Evolutionary conservation across 1,284 basidiomycete genomes (phyloP).

Genomic region (Meripilus lineatus): DNA sequence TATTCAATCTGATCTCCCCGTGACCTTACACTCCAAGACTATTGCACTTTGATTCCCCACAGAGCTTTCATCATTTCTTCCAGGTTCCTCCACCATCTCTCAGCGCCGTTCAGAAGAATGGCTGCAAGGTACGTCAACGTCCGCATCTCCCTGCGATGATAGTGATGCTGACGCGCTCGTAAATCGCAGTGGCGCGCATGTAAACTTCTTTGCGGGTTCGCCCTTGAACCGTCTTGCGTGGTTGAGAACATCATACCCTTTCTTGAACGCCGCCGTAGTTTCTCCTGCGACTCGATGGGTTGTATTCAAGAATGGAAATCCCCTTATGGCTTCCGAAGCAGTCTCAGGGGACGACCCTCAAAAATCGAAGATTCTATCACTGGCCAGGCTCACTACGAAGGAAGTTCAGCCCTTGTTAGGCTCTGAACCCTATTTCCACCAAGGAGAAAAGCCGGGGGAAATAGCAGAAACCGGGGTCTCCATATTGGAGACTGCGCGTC

Average conservation of each 20-base stretch:
- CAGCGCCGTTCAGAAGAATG: too few relatives aligned
- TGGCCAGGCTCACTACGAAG: slow-evolving; percentile 51
- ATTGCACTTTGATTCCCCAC: too few relatives aligned
- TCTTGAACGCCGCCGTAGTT: slow-evolving; percentile 64
- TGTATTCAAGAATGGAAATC: slow-evolving; percentile 64
- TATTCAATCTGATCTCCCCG: too few relatives aligned
- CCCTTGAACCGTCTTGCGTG: slow-evolving; percentile 88
- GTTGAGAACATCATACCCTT: slow-evolving; percentile 67
- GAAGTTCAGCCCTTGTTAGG: slow-evolving; percentile 47
- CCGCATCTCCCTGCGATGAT: too few relatives aligned
- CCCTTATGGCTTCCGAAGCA: slow-evolving; percentile 41
- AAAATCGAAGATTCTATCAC: slow-evolving; percentile 16
- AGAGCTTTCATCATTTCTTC: too few relatives aligned
- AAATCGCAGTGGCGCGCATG: slow-evolving; percentile 15
- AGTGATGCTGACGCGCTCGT: too few relatives aligned
- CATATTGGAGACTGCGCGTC: slow-evolving; percentile 59
- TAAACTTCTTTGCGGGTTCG: slow-evolving; percentile 72
- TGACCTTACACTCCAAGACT: too few relatives aligned
- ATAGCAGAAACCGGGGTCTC: slow-evolving; percentile 35
- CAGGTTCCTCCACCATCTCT: too few relatives aligned
- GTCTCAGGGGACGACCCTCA: slow-evolving; percentile 14
- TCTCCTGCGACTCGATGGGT: slow-evolving; percentile 68
- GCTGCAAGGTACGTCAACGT: too few relatives aligned
- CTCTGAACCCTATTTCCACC: slow-evolving; percentile 56
- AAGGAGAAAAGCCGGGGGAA: slow-evolving; percentile 51